Conservation (phyloP, 768 basidiomycete genomes). For the Mycena filopes region DNA sequence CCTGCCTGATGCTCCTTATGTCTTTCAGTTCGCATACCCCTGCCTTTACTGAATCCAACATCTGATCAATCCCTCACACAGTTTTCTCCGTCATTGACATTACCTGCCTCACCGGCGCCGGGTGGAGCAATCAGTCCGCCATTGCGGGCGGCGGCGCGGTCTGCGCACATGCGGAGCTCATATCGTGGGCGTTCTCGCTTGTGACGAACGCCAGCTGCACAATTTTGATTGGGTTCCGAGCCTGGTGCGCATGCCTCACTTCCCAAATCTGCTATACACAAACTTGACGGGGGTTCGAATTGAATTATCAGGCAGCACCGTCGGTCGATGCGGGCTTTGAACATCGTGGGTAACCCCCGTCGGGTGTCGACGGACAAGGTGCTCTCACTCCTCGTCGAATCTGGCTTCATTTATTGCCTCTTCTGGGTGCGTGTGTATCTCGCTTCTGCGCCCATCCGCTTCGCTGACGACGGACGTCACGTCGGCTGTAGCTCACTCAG, state of each 20-base stretch:
- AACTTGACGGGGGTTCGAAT: too few relatives aligned
- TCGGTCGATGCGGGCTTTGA: constrained; percentile 2
- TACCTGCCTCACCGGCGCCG: constrained; percentile 11
- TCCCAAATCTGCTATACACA: too few relatives aligned
- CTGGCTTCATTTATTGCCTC: constrained; percentile 33
- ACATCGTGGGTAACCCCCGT: neutral
- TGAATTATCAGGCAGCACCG: constrained; percentile 21
- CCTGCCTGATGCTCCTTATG: neutral
- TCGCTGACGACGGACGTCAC: too few relatives aligned
- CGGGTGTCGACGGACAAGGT: constrained; percentile 14
- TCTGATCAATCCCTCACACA: neutral
- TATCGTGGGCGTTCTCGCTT: constrained; percentile 30
- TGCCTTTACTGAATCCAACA: too few relatives aligned
- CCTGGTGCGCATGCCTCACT: constrained; percentile 21
- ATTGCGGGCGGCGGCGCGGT: constrained; percentile 9
- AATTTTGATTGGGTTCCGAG: constrained; percentile 20
- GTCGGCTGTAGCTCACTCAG: constrained; percentile 2
- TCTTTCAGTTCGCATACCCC: neutral
- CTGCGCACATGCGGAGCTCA: constrained; percentile 23
- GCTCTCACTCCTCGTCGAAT: constrained; percentile 31
- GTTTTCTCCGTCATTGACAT: constrained; percentile 26
- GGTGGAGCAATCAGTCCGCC: neutral
- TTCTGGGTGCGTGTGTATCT: constrained; percentile 28
- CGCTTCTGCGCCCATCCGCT: too few relatives aligned
- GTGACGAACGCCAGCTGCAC: constrained; percentile 28